These are phyloP conservation scores for Gamarada debralockiae DNA, from an alignment of 495 filamentous ascomycete species.

Conservation along the genomic window DNA sequence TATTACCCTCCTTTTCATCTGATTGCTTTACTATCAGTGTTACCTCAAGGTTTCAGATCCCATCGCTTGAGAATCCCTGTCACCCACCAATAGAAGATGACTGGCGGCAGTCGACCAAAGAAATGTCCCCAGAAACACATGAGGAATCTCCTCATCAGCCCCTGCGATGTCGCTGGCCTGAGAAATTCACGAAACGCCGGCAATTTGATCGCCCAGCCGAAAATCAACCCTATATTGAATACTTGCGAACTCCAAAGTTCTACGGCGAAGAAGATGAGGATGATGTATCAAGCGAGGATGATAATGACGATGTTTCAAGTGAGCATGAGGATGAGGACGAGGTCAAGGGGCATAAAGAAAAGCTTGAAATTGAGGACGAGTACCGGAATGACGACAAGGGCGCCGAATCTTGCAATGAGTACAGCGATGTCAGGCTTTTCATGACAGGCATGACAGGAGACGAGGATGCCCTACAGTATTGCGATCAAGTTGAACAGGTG, in stretches of 20 bases:
- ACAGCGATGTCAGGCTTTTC: neutral
- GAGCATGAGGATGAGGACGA: neutral
- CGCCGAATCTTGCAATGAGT: neutral
- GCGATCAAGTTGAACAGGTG: slow-evolving; percentile 6
- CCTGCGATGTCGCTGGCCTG: neutral
- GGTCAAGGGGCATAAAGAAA: neutral
- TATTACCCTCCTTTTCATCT: too few relatives aligned
- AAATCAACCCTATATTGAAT: slow-evolving; percentile 8
- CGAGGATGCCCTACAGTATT: neutral
- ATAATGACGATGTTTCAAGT: neutral
- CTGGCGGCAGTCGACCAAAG: neutral
- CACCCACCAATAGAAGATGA: too few relatives aligned
- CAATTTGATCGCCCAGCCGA: neutral
- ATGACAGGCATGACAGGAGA: slow-evolving; percentile 3
- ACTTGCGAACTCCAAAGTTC: neutral
- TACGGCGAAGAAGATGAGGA: slow-evolving; percentile 7
- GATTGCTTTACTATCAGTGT: too few relatives aligned
- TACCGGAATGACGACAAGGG: neutral
- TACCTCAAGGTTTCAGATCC: too few relatives aligned
- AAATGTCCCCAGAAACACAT: neutral
- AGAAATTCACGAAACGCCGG: slow-evolving; percentile 4
- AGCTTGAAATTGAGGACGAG: neutral
- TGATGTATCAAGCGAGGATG: neutral
- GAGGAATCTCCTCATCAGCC: neutral
- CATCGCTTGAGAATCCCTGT: too few relatives aligned